Evolutionary conservation across 257 asterid genomes (phyloP).

Genomic region (Solanum tarijense): DNA sequence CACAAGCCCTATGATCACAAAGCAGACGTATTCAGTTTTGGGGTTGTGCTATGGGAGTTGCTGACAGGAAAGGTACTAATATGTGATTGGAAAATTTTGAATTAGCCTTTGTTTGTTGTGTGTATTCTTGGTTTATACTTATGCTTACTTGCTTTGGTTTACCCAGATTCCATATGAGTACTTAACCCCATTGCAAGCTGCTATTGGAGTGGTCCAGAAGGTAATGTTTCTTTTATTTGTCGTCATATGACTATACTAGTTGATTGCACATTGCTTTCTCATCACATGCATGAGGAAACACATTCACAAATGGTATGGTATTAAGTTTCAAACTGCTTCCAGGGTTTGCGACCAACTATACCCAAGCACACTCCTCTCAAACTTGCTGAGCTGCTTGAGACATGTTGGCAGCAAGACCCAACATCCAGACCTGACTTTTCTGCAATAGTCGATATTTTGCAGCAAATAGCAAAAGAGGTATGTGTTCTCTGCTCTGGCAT

Average conservation of each 20-base stretch:
- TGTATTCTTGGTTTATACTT: neutral
- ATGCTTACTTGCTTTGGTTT: neutral
- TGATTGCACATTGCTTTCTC: neutral
- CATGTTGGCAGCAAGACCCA: conserved; percentile 95
- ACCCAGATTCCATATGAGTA: conserved; percentile 90
- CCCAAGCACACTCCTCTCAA: conserved; percentile 67
- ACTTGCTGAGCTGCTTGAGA: conserved; percentile 80
- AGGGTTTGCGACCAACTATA: conserved; percentile 87
- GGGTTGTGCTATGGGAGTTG: conserved; percentile 88
- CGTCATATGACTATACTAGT: neutral
- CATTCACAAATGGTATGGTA: neutral
- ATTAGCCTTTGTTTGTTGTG: neutral
- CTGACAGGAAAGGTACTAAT: conserved; percentile 78
- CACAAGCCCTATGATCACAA: conserved; percentile 92
- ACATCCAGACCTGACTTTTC: conserved; percentile 73
- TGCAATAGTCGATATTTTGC: conserved; percentile 54
- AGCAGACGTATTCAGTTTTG: conserved; percentile 93
- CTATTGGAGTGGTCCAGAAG: conserved; percentile 97
- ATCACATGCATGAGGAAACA: neutral
- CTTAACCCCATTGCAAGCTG: conserved; percentile 94
- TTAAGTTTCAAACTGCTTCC: neutral
- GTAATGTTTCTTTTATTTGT: conserved; percentile 23
- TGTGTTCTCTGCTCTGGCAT: neutral
- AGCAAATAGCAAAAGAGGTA: conserved; percentile 74
- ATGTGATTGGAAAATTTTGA: neutral